Base-by-base conservation (phyloP, 371 early-diverging fungal species). In the Syncephalis fuscata region DNA sequence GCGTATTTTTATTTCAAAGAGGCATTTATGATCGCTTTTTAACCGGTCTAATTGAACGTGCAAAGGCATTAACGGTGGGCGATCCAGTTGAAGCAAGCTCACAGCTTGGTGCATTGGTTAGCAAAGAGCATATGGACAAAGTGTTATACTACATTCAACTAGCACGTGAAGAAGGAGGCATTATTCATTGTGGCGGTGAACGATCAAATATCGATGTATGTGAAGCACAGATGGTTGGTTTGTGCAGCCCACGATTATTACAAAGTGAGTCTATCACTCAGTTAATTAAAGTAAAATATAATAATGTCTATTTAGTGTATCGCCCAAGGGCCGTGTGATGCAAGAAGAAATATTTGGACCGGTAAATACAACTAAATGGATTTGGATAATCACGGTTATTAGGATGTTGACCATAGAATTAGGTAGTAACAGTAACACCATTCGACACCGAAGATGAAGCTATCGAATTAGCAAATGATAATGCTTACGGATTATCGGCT, bases 311-410 rank as follows among this genome's bases (percentile, higher is more conserved):
- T 32, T 4, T 57, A 68, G 68, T 3, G 57, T 82, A 7, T 49
- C 55, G 0, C 73, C 76, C 11, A 49, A 61, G 36, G 68, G 72
- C 46, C 57, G 74, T 8, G 58, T 80, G 20, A 73, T 77, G 32
- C 73, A 69, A n/a, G 85, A 88, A 52, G 89, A 90, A 56, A 85
- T 90, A 9, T 92, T 89, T 69, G 88, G 82, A 0, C 85, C 86
- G 10, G 78, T 74, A 44, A 20, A 21, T 10, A 22, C n/a, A n/a
- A n/a, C n/a, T n/a, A n/a, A n/a, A n/a, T 44, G 1, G 1, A 17
- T 46, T 25, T 1, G 36, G 16, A 16, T 36, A 26, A 11, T n/a
- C n/a, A n/a, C n/a, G n/a, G n/a, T n/a, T n/a, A n/a, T n/a, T n/a
- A n/a, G n/a, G 39, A 19, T 36, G 15, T 16, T 41, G 8, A 48